A percentile compares a stretch with the other conserved stretches of the same genome.
Evolutionary conservation across 2,329 filamentous ascomycete species (phyloP).

Genomic region (Cercospora canescens): DNA sequence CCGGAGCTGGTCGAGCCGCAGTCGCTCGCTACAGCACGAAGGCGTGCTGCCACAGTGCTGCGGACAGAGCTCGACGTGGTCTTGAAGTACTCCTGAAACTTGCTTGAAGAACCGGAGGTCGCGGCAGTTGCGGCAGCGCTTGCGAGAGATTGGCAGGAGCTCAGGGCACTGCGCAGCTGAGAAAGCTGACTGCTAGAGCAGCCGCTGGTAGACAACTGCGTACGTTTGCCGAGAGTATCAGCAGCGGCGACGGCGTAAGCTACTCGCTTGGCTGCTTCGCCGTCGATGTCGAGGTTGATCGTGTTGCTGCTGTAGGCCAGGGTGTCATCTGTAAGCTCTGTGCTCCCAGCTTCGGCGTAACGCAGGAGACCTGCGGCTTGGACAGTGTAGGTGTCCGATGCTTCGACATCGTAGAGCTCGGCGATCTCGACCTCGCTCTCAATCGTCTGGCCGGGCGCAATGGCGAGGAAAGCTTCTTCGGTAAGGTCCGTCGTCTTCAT

Average conservation of each 20-base stretch:
- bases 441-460: constrained; percentile 50
- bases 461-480: constrained; percentile 52
- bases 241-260: constrained; percentile 44
- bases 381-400: constrained; percentile 2
- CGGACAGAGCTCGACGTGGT: constrained; percentile 49
- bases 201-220: constrained; percentile 3
- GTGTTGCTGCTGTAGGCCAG: constrained; percentile 61
- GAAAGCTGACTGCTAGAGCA: constrained; percentile 9
- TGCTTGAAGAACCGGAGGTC: constrained; percentile 8
- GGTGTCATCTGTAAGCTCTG: constrained; percentile 53
- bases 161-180: constrained; percentile 9
- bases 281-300: constrained; percentile 59
- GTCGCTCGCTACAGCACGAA: constrained; percentile 57
- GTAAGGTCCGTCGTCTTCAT: constrained; percentile 48
- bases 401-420: constrained; percentile 54
- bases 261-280: constrained; percentile 53
- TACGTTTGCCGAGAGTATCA: constrained; percentile 3
- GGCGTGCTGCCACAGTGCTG: constrained; percentile 52
- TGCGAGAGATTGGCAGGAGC: constrained; percentile 7
- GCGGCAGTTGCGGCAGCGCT: constrained; percentile 8
- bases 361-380: constrained; percentile 50
- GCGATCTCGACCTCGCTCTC: constrained; percentile 57
- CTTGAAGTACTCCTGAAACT: constrained; percentile 53
- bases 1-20: constrained; percentile 55
- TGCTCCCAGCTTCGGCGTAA: constrained; percentile 54